phyloP scores from a whole-genome alignment of 2,329 filamentous ascomycete species.

The Lojkania enalia region DNA sequence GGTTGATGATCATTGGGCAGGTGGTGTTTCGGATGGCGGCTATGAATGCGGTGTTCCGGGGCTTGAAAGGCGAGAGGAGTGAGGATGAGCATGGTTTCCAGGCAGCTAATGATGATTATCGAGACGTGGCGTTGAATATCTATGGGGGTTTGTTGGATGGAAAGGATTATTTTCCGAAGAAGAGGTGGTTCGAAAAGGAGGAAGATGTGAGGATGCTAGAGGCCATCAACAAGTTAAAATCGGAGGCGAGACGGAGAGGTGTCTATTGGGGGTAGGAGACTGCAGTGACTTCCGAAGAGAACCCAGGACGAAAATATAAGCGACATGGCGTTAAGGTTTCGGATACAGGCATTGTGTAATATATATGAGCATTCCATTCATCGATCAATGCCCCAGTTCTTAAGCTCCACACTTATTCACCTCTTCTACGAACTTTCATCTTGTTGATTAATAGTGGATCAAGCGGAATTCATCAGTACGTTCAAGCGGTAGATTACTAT shows the following conservation, averaged over 20 bases:
- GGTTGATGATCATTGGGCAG: neutral
- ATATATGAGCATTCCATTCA: too few species aligned
- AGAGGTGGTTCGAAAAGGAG: neutral
- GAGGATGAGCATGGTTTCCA: neutral
- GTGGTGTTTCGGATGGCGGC: neutral
- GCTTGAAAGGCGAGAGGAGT: neutral
- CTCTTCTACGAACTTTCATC: too few species aligned
- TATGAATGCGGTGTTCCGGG: neutral
- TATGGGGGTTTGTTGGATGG: neutral
- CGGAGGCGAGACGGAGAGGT: neutral
- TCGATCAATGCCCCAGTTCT: too few species aligned
- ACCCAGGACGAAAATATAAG: too few species aligned
- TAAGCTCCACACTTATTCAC: too few species aligned
- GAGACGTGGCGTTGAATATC: neutral
- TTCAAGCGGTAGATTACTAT: too few species aligned
- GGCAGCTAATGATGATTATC: neutral
- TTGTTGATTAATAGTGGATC: too few species aligned
- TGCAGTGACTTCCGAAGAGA: too few species aligned
- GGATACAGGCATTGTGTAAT: too few species aligned
- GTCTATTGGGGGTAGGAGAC: too few species aligned
- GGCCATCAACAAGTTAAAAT: neutral
- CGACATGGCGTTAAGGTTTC: too few species aligned
- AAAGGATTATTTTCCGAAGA: neutral
- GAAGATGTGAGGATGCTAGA: neutral
- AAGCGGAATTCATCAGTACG: too few species aligned